Evolutionary conservation across 345 rosid genomes (phyloP), one percentile per base, ranked within the genome.

Genomic region (Eucalyptus guilfoylei): DNA sequence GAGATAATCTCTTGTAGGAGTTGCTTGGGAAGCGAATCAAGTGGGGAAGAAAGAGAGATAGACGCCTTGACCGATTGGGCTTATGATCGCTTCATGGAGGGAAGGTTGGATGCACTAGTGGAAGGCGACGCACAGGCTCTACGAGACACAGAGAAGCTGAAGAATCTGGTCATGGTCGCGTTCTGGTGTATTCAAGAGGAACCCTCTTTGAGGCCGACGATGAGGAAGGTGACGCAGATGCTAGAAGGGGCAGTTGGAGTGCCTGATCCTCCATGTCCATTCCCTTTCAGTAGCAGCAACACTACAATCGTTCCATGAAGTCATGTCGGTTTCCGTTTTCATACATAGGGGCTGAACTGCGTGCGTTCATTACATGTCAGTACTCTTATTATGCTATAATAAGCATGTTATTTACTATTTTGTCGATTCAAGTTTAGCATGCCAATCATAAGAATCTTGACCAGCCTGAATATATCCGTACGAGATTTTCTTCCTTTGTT

Each of bases 151-250:
- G 81, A 72, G 81, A 72, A 34, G 44, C 45, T 72, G 44, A 72
- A 17, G 81, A 34, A 72, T 72, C 11, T 55, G 83, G 72, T 91
- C 17, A 93, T 90, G 91, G 93, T 91, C 76, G 93, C 95, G 47
- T 80, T 93, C 55, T 93, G 95, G 95, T 93, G 94, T 49, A 92
- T 93, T 48, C 95, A 93, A 87, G 95, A 93, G 83, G 93, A 94
- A 11, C 92, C 90, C 85, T 5, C 55, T 67, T 49, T 87, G 37
- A 92, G 95, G 86, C 95, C 95, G 32, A 86, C 93, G 4, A 93
- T 93, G 95, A 62, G 91, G 86, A 91, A 80, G 89, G 93, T 93
- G 72, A 89, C 90, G n/a, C 95, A 92, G 81, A 94, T 94, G 95
- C 95, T 94, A 34, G 95, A 94, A 89, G 94, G 95, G 26, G 45